Conservation (phyloP, 257 asterid species). For the Cruciata laevipes region DNA sequence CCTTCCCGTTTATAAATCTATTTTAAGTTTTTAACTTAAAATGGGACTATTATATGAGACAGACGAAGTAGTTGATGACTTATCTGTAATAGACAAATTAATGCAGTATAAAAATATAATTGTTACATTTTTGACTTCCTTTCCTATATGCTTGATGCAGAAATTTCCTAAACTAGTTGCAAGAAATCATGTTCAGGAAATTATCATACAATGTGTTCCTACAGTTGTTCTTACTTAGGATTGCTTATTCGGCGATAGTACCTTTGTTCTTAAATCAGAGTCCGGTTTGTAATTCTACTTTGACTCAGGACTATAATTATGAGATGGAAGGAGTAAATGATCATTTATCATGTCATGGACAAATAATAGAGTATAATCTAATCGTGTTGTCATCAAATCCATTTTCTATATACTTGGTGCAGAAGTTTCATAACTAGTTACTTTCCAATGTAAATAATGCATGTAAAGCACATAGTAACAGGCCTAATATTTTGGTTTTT, state of each 20-base stretch:
- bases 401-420: background rate
- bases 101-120: no score
- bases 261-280: background rate
- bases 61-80: no score
- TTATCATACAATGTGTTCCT: no score
- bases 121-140: no score
- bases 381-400: background rate
- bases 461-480: background rate
- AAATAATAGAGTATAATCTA: background rate
- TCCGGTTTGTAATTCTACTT: background rate
- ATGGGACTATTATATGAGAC: no score
- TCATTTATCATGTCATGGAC: background rate
- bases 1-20: background rate
- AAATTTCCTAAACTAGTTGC: no score
- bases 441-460: background rate
- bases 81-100: no score
- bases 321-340: background rate
- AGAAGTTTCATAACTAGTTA: background rate
- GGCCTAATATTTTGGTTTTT: background rate
- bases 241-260: no score
- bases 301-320: background rate
- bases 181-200: no score
- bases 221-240: no score
- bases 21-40: no score
- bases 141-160: no score